Base-by-base conservation (phyloP, 2,329 filamentous ascomycete genomes). In the Ceratocystis lukuohia region DNA sequence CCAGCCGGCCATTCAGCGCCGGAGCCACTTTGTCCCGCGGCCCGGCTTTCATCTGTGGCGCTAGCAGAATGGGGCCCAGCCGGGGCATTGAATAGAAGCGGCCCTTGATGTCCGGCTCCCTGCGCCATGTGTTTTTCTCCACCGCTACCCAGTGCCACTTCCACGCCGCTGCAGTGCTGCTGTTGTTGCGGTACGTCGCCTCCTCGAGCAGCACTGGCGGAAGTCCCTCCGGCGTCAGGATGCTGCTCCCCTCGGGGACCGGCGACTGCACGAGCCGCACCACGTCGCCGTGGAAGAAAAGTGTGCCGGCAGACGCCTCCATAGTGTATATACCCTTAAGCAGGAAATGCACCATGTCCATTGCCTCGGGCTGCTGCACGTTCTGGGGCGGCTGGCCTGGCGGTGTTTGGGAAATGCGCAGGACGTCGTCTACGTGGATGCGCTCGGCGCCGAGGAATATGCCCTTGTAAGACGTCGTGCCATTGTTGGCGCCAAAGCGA, bases 11-110 rank as follows among this genome's bases (percentile, higher is more conserved):
- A 71, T 85, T 85, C 20, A 85, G 75, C 63, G 79, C 79, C 72
- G 66, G 61, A 17, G 62, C 37, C 28, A 64, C 59, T 37, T 66
- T 66, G 44, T 66, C 65, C 10, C 65, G 62, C 44, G 79, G 69
- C 17, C 76, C 74, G 3, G 72, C 72, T 50, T 77, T 72, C 67
- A 77, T 78, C 4, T 72, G 73, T 1, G 70, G 71, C 8, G 75
- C 74, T 50, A 80, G 76, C 65, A 84, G 74, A 65, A 83, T 77
- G 17, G 77, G 77, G 73, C 82, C 79, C 45, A 85, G 75, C 67
- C 77, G 76, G 67, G 78, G 74, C n/a, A 80, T 80, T 17, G 82
- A 79, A 73, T 85, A 84, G 74, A 84, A 84, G n/a, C 82, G 76
- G 63, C 82, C 82, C 67, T 77, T 76, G 63, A 84, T 76, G 25